These are phyloP conservation scores for Punica granatum DNA, from an alignment of 345 rosid species.

Conservation along the genomic window DNA sequence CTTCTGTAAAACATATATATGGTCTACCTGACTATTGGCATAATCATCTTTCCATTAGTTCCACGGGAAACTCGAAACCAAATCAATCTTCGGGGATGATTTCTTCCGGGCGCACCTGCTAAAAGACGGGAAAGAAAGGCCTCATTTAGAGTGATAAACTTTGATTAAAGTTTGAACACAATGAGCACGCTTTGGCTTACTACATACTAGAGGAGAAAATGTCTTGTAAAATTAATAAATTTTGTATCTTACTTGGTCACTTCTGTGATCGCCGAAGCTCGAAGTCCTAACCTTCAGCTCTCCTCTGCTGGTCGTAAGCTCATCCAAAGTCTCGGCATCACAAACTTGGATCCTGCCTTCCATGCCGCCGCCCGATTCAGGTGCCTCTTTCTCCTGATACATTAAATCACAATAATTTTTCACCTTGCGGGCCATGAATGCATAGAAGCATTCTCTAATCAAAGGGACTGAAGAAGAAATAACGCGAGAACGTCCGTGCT, in stretches of 20 bases:
- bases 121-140: neutral
- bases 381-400: constrained; percentile 29
- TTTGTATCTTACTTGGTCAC: constrained; percentile 19
- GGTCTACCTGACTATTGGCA: too few species aligned
- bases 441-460: too few species aligned
- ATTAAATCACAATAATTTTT: neutral
- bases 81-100: neutral
- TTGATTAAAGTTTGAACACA: too few species aligned
- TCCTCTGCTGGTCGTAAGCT: constrained; percentile 75
- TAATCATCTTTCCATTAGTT: too few species aligned
- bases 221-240: too few species aligned
- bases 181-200: too few species aligned
- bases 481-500: neutral
- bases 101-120: constrained; percentile 10
- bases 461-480: neutral
- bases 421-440: too few species aligned
- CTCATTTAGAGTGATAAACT: neutral
- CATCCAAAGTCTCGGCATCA: constrained; percentile 67
- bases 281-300: constrained; percentile 35
- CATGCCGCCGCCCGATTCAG: constrained; percentile 7
- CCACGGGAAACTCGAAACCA: too few species aligned
- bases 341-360: constrained; percentile 27
- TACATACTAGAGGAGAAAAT: too few species aligned
- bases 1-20: too few species aligned
- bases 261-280: constrained; percentile 25